Conservation (phyloP, 2,329 filamentous ascomycete species). For the Daldinia sp. region DNA sequence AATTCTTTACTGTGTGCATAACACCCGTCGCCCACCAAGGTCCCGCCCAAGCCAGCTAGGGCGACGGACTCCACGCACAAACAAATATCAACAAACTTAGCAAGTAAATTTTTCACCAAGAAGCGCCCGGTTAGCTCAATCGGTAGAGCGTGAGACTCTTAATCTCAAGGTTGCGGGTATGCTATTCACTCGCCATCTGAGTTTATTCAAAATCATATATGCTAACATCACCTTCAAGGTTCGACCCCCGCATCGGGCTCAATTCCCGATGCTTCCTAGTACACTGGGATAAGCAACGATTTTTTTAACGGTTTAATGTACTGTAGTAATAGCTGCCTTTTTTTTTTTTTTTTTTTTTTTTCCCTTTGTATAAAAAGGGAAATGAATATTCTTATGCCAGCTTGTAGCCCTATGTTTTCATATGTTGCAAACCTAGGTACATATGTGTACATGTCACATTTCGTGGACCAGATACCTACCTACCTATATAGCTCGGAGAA, state of each 20-base stretch:
- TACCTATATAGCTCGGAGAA: too few species aligned
- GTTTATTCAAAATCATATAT: background rate
- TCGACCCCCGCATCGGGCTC: constrained; percentile 64
- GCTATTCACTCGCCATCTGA: background rate
- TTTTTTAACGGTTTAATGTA: background rate
- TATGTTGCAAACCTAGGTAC: too few species aligned
- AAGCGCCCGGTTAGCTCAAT: constrained; percentile 70
- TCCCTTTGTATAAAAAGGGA: too few species aligned
- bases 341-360: background rate
- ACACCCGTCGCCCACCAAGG: constrained; percentile 2
- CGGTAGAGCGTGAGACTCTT: constrained; percentile 79
- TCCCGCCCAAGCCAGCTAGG: background rate
- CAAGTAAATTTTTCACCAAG: background rate
- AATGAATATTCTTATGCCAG: too few species aligned
- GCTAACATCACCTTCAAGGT: constrained; percentile 33
- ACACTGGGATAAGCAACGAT: constrained; percentile 27
- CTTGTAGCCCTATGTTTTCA: too few species aligned
- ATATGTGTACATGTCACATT: too few species aligned
- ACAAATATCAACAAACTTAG: background rate
- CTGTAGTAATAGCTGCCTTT: too few species aligned
- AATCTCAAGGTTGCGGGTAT: constrained; percentile 54
- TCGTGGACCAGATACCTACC: too few species aligned
- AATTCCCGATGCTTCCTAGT: constrained; percentile 55
- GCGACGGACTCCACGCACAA: constrained; percentile 3
- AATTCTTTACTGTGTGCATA: background rate